Base-by-base conservation (phyloP, 2,329 filamentous ascomycete species). In the Diaporthe sp. region DNA sequence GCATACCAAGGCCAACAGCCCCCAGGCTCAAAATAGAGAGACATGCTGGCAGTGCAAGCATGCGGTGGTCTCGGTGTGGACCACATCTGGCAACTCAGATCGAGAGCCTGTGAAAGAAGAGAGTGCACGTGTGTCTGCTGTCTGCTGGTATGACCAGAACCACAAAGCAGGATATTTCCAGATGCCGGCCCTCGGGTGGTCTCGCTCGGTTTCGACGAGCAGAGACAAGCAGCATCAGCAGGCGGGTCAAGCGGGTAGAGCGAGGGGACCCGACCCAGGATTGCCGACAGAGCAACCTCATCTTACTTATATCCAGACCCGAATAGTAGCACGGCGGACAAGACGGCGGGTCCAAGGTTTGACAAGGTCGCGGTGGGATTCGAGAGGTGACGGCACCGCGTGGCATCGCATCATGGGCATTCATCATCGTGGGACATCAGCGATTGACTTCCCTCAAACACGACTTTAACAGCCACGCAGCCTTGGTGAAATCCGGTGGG, bases 21-120 rank as follows among this genome's bases (percentile, higher is more conserved):
- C 63, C 63, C 63, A 68, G n/a, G 32, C 63, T 68, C 63, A 39
- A 68, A 68, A 68, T 68, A 68, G 63, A 53, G 47, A 51, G 32
- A 50, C 63, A 53, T 50, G 47, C 32, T 13, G 63, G 63, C 63
- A 17, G 63, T 68, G 63, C 63, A 68, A 53, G 63, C 32, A 68
- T 15, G 63, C 47, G 32, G n/a, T 68, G 22, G 32, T 53, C 44
- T 68, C n/a, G 47, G 30, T 39, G 9, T 50, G 63, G n/a, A 51
- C 22, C 63, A 44, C 30, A 22, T 53, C 30, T 25, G 12, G 44
- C 30, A 53, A 30, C 13, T 37, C 13, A 35, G 22, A 27, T 13
- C 63, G 13, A 27, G 5, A 19, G 7, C 22, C 44, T n/a, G 8
- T 22, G 15, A 37, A 37, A n/a, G 27, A 35, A 5, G 22, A 10